These are phyloP conservation scores for Fagopyrum tataricum DNA, from an alignment of 148 eudicot genomes.

Conservation along the genomic window DNA sequence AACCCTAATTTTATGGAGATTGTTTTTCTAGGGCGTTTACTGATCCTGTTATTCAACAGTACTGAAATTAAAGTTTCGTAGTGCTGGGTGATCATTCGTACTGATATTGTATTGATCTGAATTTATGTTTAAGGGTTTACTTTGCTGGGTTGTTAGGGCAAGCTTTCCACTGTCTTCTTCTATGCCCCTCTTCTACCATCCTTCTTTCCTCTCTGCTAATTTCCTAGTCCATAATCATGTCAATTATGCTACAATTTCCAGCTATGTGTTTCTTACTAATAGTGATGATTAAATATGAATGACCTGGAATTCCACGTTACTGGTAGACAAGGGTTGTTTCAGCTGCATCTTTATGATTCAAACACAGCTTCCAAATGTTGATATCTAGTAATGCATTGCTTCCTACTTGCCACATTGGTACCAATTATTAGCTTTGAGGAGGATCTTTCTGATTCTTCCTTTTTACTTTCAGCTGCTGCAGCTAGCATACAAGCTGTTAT, in stretches of 20 bases:
- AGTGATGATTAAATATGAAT: neutral
- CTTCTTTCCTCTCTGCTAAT: neutral
- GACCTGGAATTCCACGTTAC: neutral
- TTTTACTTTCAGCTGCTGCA: constrained; percentile 3
- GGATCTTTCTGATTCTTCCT: neutral
- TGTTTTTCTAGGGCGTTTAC: neutral
- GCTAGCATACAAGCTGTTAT: neutral
- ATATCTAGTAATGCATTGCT: neutral
- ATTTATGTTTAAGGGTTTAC: neutral
- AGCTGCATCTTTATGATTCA: neutral
- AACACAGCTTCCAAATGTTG: neutral
- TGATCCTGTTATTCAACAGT: neutral
- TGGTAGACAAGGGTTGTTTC: neutral
- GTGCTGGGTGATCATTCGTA: constrained; percentile 3
- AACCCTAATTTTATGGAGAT: constrained; percentile 4
- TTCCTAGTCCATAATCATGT: neutral
- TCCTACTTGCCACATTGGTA: neutral
- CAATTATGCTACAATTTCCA: constrained; percentile 1
- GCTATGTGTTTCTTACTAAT: neutral
- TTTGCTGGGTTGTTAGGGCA: constrained; percentile 5
- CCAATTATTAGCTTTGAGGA: neutral
- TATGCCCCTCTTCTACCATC: neutral
- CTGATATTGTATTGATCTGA: neutral
- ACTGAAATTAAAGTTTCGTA: neutral
- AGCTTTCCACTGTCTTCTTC: neutral